Conservation (phyloP, 1,284 basidiomycete genomes). For the Trametes versicolor region DNA sequence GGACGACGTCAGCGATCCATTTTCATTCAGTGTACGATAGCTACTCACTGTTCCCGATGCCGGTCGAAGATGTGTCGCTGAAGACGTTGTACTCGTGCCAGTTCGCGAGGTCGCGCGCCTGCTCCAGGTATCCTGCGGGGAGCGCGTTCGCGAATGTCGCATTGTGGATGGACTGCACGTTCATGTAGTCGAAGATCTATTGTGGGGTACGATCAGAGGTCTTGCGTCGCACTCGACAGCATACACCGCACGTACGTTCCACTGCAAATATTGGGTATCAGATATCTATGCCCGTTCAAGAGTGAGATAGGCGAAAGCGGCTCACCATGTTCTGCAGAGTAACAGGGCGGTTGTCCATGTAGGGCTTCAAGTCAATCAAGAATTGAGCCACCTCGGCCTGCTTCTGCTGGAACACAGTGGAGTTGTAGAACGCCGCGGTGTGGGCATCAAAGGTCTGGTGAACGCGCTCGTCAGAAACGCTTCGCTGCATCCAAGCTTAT, state of each 20-base stretch:
- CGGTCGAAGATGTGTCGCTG: conserved; percentile 47
- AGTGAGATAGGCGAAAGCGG: not conserved
- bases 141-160: conserved; percentile 46
- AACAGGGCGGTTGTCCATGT: conserved; percentile 54
- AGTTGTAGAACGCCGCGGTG: conserved; percentile 45
- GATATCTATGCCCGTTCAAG: not conserved
- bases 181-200: conserved; percentile 61
- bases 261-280: conserved; percentile 37
- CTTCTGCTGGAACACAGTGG: conserved; percentile 49
- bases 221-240: not conserved
- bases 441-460: conserved; percentile 43
- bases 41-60: conserved; percentile 49
- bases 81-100: conserved; percentile 64
- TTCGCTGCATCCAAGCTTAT: not conserved
- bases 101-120: conserved; percentile 57
- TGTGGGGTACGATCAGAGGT: not conserved
- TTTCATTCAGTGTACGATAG: not conserved
- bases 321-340: conserved; percentile 55
- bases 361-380: conserved; percentile 49
- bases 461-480: not conserved
- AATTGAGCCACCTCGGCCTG: conserved; percentile 48
- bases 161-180: conserved; percentile 62
- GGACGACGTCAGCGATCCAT: not conserved
- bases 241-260: conserved; percentile 44
- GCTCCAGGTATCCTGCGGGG: conserved; percentile 47